A percentile compares a stretch with the other conserved stretches of the same genome.
Evolutionary conservation across 192 early-diverging fungal genomes (phyloP).

Genomic region (Backusella mclennaniae): DNA sequence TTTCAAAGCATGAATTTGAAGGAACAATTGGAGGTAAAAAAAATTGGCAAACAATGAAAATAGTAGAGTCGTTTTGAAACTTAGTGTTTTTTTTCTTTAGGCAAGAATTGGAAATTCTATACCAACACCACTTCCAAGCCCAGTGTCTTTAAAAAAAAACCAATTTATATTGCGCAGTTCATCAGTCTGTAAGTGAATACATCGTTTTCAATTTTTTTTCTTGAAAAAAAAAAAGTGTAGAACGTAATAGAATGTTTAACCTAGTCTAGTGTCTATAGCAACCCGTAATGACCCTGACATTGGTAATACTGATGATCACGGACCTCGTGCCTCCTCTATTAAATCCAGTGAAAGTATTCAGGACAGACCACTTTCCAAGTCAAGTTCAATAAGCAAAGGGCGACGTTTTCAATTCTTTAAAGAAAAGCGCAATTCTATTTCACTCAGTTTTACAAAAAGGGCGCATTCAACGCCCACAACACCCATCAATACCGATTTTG

Average conservation of each 20-base stretch:
- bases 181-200: conserved; percentile 1
- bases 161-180: conserved; percentile 2
- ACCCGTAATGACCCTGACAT: neutral
- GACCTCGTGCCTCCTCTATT: conserved; percentile 5
- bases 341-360: conserved; percentile 15
- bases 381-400: conserved; percentile 15
- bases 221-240: neutral
- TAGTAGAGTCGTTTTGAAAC: neutral
- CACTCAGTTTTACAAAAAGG: neutral
- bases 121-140: conserved; percentile 12
- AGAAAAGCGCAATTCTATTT: conserved; percentile 16
- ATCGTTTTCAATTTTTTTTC: neutral
- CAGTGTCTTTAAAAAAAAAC: conserved; percentile 9
- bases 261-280: conserved; percentile 1
- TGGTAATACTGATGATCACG: neutral
- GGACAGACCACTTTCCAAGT: conserved; percentile 24
- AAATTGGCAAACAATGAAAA: neutral
- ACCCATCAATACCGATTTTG: conserved; percentile 36
- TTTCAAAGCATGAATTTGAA: conserved; percentile 52
- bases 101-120: neutral
- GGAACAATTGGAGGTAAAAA: conserved; percentile 44
- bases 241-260: neutral
- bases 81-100: neutral
- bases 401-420: conserved; percentile 29
- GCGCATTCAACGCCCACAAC: neutral